Conservation (phyloP, 495 filamentous ascomycete species). For the Stereocaulon alpinum region DNA sequence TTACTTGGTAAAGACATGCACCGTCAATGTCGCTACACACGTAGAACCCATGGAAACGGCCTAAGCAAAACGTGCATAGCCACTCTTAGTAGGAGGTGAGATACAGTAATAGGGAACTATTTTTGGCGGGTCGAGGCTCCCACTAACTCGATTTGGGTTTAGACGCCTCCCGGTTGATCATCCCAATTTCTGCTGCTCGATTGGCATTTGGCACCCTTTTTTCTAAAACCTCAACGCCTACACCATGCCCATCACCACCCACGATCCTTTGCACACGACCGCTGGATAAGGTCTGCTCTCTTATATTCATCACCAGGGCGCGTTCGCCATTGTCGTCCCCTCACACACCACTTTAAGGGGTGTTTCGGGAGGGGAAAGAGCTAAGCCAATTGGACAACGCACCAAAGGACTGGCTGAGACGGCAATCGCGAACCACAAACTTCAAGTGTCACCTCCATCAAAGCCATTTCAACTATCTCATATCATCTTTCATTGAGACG, state of each 20-base stretch:
- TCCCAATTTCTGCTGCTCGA: not conserved
- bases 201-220: not conserved
- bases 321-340: conserved; percentile 1
- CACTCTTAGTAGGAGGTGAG: not conserved
- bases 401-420: conserved; percentile 1
- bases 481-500: not conserved
- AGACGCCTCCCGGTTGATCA: not conserved
- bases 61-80: not conserved
- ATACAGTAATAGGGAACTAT: not conserved
- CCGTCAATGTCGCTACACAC: not conserved
- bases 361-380: conserved; percentile 9
- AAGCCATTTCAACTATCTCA: not conserved
- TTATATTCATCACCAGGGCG: not conserved
- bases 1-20: not conserved
- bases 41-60: not conserved
- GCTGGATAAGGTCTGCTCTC: not conserved
- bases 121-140: not conserved
- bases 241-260: not conserved
- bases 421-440: conserved; percentile 13
- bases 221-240: not conserved
- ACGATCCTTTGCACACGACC: conserved; percentile 1
- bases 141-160: not conserved
- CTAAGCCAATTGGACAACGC: conserved; percentile 3
- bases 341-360: not conserved
- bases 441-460: conserved; percentile 3